Conservation (phyloP, 2,329 filamentous ascomycete genomes). For the Ciborinia camelliae region DNA sequence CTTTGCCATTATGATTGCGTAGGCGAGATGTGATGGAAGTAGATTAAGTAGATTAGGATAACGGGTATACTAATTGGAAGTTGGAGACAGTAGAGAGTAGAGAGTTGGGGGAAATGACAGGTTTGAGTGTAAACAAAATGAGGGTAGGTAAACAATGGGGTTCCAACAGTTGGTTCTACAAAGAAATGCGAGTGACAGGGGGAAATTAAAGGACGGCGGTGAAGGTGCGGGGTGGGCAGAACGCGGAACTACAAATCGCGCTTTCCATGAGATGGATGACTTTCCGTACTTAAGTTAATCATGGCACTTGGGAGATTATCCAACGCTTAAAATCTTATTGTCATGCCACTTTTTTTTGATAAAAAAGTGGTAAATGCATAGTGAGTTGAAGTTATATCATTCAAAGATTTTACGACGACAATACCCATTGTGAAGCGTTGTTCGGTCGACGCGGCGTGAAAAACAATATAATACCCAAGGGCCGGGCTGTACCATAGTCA, state of each 20-base stretch:
- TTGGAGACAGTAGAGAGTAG: not conserved
- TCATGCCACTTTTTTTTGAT: not conserved
- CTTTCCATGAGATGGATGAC: constrained; percentile 10
- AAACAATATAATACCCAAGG: not conserved
- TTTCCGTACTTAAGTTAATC: not conserved
- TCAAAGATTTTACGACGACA: not conserved
- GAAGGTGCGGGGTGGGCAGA: constrained; percentile 21
- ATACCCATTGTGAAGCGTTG: not conserved
- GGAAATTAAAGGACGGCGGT: constrained; percentile 17
- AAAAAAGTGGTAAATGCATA: no score
- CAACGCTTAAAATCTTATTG: not conserved
- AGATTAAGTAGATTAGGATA: constrained; percentile 4
- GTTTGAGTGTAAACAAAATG: no score
- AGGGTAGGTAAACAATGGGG: not conserved
- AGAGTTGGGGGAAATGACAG: not conserved
- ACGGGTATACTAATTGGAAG: constrained; percentile 14
- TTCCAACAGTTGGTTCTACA: no score
- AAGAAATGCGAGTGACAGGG: not conserved
- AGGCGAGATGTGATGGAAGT: not conserved
- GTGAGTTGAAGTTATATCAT: not conserved
- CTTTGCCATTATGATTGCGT: constrained; percentile 53
- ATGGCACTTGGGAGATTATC: not conserved
- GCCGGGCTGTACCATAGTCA: not conserved
- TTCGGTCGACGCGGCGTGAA: constrained; percentile 1
- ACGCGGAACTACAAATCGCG: constrained; percentile 10